Evolutionary conservation across 768 basidiomycete genomes (phyloP), one percentile per base, ranked within the genome.

Genomic region (Lyophyllum shimeji): DNA sequence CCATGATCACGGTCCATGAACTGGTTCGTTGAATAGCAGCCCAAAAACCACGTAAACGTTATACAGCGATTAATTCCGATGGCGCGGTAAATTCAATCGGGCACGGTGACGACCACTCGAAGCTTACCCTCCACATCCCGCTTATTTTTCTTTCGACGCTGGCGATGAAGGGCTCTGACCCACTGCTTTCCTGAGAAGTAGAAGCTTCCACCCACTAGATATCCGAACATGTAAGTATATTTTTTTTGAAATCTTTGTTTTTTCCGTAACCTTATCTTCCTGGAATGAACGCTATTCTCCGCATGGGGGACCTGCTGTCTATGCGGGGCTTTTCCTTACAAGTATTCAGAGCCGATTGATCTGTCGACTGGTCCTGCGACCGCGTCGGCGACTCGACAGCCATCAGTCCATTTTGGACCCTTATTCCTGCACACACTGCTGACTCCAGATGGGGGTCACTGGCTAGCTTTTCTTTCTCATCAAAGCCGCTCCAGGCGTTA

Each of bases 251-350:
- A 42, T 25, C 24, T 25, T 29, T n/a, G 24, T 15, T 48, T 18
- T 39, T 9, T 13, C 13, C 18, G 23, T 18, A 49, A 13, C 9
- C 33, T 29, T 27, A n/a, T 52, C 33, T 46, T 49, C 50, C 60
- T 69, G 23, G 65, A 62, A 29, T 70, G 75, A 53, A 74, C 72
- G 0, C 72, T 73, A 3, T 75, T 74, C 45, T 66, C 69, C 6
- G 57, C 58, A 5, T 72, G 72, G 72, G 63, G 69, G 7, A 66
- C 65, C 21, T 74, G 70, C 52, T 33, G 59, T 12, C 55, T 61
- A 27, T 60, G 63, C 12, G 56, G 60, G 7, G 59, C 46, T 53
- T 69, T 64, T 56, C 68, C 60, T 44, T 73, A 64, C 61, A 69
- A 68, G 60, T 69, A 66, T 39, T 67, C 62, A 17, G 63, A 64